Evolutionary conservation across 1,139 yeast species (phyloP).

Genomic region (Debaryomycetaceae sp.): DNA sequence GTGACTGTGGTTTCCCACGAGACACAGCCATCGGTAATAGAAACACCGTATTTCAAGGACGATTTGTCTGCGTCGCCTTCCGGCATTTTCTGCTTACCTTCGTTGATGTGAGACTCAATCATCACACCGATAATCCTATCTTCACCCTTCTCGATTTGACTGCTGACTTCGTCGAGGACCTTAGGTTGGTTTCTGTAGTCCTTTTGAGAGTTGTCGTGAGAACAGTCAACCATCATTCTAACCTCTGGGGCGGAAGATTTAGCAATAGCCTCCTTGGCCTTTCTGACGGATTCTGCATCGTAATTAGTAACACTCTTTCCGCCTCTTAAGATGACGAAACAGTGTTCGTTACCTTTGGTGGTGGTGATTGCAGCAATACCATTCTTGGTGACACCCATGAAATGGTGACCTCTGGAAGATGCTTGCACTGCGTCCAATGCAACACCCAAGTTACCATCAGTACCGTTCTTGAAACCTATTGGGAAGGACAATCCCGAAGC

Average conservation of each 20-base stretch:
- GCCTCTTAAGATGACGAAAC: slow-evolving; percentile 90
- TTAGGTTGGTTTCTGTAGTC: slow-evolving; percentile 93
- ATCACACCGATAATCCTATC: slow-evolving; percentile 81
- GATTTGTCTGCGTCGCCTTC: slow-evolving; percentile 53
- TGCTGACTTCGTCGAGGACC: slow-evolving; percentile 75
- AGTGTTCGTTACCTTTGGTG: slow-evolving; percentile 88
- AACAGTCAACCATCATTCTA: slow-evolving; percentile 87
- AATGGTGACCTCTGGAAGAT: slow-evolving; percentile 89
- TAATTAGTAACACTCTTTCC: slow-evolving; percentile 93
- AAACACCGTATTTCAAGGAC: slow-evolving; percentile 87
- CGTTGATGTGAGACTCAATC: slow-evolving; percentile 92
- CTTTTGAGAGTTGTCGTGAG: slow-evolving; percentile 94
- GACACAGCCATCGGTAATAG: slow-evolving; percentile 96
- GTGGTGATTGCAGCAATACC: slow-evolving; percentile 96
- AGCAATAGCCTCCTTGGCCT: slow-evolving; percentile 56
- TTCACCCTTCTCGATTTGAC: slow-evolving; percentile 81
- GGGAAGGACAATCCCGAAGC: slow-evolving; percentile 98
- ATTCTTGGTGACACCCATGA: slow-evolving; percentile 94
- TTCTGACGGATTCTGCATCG: slow-evolving; percentile 73
- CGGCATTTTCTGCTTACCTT: slow-evolving; percentile 88
- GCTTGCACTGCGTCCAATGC: slow-evolving; percentile 94
- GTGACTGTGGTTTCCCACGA: slow-evolving; percentile 84
- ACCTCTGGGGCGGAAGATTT: slow-evolving; percentile 42
- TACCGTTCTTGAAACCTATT: slow-evolving; percentile 96
- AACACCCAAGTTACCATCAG: slow-evolving; percentile 91